Evolutionary conservation across 1,284 basidiomycete species (phyloP), one percentile per base, ranked within the genome.

Genomic region (Moesziomyces antarcticus): DNA sequence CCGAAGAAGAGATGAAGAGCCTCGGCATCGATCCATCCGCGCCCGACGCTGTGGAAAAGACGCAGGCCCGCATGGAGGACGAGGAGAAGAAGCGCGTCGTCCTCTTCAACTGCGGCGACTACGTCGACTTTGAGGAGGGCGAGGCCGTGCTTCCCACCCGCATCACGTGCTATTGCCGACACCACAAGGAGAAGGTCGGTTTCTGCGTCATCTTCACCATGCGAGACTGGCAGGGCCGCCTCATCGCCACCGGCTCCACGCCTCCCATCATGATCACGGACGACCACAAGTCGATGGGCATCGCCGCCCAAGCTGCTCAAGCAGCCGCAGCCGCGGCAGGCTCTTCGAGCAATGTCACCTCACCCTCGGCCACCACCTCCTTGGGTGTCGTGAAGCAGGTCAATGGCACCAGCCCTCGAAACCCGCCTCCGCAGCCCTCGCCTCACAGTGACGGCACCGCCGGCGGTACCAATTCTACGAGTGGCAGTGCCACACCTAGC

Each of bases 91-190:
- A 82, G 56, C 80, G 80, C 7, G 77, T 82, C 37, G 81, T 83
- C 2, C 70, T 83, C 14, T 99, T 99, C 87, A 99, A 99, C 82
- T 97, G 95, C 79, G 89, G 93, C 0, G 93, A 97, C 78, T 89
- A 94, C 56, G 88, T 98, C 51, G 92, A 94, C 78, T 94, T 99
- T 82, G 91, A 90, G 16, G 88, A 91, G 20, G 97, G 97, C 35
- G 92, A 93, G 41, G 91, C 91, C 14, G 89, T 93, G 20, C 87
- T 99, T 18, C 97, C 97, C 3, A 91, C 98, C 50, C 90, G 97
- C 49, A 94, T 99, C 73, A 97, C 97, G 8, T 99, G 97, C 86
- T 99, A 99, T 85, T 99, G 97, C 81, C 91, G 97, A 53, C 97
- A 99, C 86, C 97, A 99, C 85, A 91, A 93, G 67, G 97, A 99